Evolutionary conservation across 2,329 filamentous ascomycete genomes (phyloP).

Genomic region (Botrytis sinoallii): DNA sequence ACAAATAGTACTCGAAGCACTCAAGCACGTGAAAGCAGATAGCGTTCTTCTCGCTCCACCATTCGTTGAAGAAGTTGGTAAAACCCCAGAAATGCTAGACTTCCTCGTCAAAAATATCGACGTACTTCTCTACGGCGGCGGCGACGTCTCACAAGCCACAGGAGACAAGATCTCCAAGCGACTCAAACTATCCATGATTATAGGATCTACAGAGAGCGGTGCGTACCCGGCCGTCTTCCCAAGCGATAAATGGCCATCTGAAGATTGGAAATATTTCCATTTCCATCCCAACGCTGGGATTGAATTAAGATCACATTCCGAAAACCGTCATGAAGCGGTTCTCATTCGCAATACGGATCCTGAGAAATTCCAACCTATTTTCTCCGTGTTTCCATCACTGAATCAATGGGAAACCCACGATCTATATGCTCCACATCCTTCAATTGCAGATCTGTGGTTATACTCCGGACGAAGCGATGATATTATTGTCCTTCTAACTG

Average conservation of each 20-base stretch:
- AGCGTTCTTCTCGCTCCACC: background rate
- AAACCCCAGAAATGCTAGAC: too few relatives aligned
- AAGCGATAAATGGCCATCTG: background rate
- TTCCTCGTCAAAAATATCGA: too few relatives aligned
- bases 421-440: constrained; percentile 40
- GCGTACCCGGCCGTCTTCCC: background rate
- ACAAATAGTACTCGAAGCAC: fast-evolving
- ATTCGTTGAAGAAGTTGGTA: too few relatives aligned
- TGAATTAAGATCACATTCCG: background rate
- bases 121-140: too few relatives aligned
- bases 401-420: constrained; percentile 40
- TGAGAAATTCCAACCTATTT: constrained; percentile 31
- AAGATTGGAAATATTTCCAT: constrained; percentile 4
- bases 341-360: constrained; percentile 10
- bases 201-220: too few relatives aligned
- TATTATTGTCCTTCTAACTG: constrained; percentile 43
- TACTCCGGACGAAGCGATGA: constrained; percentile 42
- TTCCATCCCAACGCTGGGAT: background rate
- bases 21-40: background rate
- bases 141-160: too few relatives aligned
- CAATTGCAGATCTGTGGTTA: constrained; percentile 37
- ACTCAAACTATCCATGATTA: too few relatives aligned
- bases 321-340: constrained; percentile 31
- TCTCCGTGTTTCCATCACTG: constrained; percentile 39
- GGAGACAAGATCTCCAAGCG: too few relatives aligned